Evolutionary conservation across 208 protist genomes (phyloP).

Genomic region (Wallacemonas collosoma): DNA sequence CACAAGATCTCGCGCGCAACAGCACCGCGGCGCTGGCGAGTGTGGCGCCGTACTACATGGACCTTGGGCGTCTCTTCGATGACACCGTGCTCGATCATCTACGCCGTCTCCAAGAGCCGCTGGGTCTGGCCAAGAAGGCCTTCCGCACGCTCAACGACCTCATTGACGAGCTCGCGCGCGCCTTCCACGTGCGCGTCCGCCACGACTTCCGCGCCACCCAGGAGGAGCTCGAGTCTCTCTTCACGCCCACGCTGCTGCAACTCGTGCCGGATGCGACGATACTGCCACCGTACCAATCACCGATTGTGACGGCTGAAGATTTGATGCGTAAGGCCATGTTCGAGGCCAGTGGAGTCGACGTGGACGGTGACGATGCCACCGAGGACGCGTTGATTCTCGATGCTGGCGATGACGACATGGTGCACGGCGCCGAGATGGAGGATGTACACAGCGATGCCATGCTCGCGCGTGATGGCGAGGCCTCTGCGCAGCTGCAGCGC

Average conservation of each 20-base stretch:
- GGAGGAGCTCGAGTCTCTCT: slow-evolving; percentile 74
- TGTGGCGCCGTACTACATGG: slow-evolving; percentile 75
- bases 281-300: slow-evolving; percentile 65
- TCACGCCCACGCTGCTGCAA: slow-evolving; percentile 82
- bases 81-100: slow-evolving; percentile 75
- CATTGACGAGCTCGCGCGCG: slow-evolving; percentile 61
- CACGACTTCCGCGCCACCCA: slow-evolving; percentile 72
- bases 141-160: slow-evolving; percentile 83
- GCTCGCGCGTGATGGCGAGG: slow-evolving; percentile 32
- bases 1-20: slow-evolving; percentile 13
- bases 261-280: slow-evolving; percentile 82
- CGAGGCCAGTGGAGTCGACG: slow-evolving; percentile 17
- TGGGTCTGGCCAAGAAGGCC: slow-evolving; percentile 51
- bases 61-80: slow-evolving; percentile 71
- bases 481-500: slow-evolving; percentile 13
- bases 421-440: slow-evolving; percentile 57
- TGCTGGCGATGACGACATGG: slow-evolving; percentile 32
- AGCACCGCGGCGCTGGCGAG: slow-evolving; percentile 8
- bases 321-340: slow-evolving; percentile 72
- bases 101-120: slow-evolving; percentile 50
- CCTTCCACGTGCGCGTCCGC: slow-evolving; percentile 56
- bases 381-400: slow-evolving; percentile 41
- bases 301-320: slow-evolving; percentile 63
- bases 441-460: slow-evolving; percentile 44
- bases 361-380: slow-evolving; percentile 30